Evolutionary conservation across 148 eudicot genomes (phyloP).

Genomic region (Diospyros lotus): DNA sequence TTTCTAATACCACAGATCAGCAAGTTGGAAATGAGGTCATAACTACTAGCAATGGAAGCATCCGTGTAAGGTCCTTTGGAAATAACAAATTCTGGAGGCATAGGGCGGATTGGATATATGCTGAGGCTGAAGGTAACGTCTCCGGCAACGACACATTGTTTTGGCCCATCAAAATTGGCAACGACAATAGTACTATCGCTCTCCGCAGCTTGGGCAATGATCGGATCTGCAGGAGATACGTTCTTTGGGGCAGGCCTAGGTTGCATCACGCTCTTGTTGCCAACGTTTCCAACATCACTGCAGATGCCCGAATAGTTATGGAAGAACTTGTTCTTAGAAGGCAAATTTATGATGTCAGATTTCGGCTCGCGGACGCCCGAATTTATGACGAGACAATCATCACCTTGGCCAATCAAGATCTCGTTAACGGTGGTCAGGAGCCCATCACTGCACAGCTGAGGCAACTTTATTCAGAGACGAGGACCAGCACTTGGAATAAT

Average conservation of each 20-base stretch:
- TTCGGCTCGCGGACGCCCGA: constrained; percentile 1
- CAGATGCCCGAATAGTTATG: background rate
- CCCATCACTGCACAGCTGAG: background rate
- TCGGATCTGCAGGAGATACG: background rate
- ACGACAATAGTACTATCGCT: background rate
- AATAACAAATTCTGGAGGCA: background rate
- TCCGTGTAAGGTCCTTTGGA: background rate
- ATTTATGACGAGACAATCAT: background rate
- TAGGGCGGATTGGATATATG: background rate
- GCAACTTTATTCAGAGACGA: background rate
- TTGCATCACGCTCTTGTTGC: background rate
- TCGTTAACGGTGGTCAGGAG: background rate
- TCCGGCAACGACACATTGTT: background rate
- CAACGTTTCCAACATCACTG: background rate
- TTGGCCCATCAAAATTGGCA: background rate
- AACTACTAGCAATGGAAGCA: background rate
- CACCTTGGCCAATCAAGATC: background rate
- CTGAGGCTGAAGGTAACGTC: background rate
- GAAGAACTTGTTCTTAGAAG: background rate
- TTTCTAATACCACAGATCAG: background rate
- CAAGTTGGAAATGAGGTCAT: background rate
- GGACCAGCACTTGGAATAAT: constrained; percentile 1
- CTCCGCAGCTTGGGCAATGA: background rate
- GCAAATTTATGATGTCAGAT: background rate
- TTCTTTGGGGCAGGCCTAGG: background rate